Base-by-base conservation (phyloP, 306 rosid species). In the Cucumis cinereus region DNA sequence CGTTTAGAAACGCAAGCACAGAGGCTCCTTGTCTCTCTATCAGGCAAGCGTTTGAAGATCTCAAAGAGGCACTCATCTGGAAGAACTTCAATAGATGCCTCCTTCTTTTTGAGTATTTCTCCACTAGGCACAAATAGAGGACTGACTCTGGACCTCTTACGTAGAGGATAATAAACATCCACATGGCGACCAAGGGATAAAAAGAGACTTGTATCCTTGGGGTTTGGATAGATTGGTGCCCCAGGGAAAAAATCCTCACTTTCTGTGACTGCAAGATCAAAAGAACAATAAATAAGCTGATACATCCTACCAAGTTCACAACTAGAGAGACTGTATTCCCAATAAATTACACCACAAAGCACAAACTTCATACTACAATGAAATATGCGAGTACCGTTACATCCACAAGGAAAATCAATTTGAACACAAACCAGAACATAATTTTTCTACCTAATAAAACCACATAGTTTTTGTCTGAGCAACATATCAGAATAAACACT, bases 41-140 rank as follows among this genome's bases (percentile, higher is more conserved):
- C 89, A 43, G 97, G 90, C 86, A 95, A 82, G 81, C 98, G 88
- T 53, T 90, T 89, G 77, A 95, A 88, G 81, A 95, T 88, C 87
- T 95, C 99, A 69, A 92, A 92, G 73, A 95, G 90, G 79, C 99
- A 95, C 43, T 90, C 99, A 63, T 95, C 98, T 1, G 99, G 99
- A 75, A 95, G 80, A 78, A 88, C 78, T 76, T 92, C 96, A 36
- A 95, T 85, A 28, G 97, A 88, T 60, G 85, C 77, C 79, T 84
- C 77, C 82, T 54, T 86, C 92, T 90, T 90, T 90, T 84, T 85
- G 76, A 90, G 66, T 84, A 77, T 82, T 40, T 79, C 87, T 84
- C 85, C 86, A 20, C 69, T 23, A 84, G 89, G 70, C 47, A 88
- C 85, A 79, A 89, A 81, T 1, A 97, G 88, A 67, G 86, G 81